Evolutionary conservation across 805 yeast genomes (phyloP).

Genomic region (Suhomyces tanzawaensis): DNA sequence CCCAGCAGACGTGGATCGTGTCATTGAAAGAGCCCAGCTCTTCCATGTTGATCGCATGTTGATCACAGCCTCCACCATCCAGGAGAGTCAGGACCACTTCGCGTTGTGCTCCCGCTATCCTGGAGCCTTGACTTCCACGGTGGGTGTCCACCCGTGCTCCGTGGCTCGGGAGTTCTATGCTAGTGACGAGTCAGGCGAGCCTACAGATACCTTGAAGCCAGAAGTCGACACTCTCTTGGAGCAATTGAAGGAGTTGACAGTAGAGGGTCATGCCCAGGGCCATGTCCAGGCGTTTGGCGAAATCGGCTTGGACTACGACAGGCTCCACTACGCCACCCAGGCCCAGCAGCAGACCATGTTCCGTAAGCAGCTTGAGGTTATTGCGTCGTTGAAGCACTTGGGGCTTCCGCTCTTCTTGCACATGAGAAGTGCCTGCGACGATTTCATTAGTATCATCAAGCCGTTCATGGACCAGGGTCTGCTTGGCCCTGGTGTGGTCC

Average conservation of each 20-base stretch:
- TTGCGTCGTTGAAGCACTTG: conserved; percentile 38
- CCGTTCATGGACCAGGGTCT: conserved; percentile 56
- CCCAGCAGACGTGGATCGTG: conserved; percentile 58
- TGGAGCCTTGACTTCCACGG: conserved; percentile 55
- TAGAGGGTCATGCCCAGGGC: conserved; percentile 47
- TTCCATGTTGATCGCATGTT: conserved; percentile 68
- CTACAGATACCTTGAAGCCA: conserved; percentile 35
- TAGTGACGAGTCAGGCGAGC: conserved; percentile 15
- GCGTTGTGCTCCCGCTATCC: conserved; percentile 46
- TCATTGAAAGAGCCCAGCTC: conserved; percentile 63
- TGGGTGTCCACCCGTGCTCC: conserved; percentile 94
- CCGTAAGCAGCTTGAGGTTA: conserved; percentile 66
- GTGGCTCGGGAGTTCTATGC: conserved; percentile 49
- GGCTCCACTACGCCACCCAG: conserved; percentile 71
- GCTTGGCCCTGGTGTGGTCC: conserved; percentile 61
- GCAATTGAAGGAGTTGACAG: conserved; percentile 48
- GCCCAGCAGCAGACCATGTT: conserved; percentile 69
- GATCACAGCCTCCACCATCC: conserved; percentile 77
- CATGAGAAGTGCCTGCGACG: conserved; percentile 82
- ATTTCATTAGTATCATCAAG: conserved; percentile 61
- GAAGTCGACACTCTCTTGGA: conserved; percentile 43
- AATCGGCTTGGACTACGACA: conserved; percentile 91
- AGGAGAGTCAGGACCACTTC: conserved; percentile 63
- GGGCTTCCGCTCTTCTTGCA: conserved; percentile 83
- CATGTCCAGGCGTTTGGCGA: conserved; percentile 86